Evolutionary conservation across 108 stramenopile genomes (phyloP).

Genomic region (Heterococcus sp.): DNA sequence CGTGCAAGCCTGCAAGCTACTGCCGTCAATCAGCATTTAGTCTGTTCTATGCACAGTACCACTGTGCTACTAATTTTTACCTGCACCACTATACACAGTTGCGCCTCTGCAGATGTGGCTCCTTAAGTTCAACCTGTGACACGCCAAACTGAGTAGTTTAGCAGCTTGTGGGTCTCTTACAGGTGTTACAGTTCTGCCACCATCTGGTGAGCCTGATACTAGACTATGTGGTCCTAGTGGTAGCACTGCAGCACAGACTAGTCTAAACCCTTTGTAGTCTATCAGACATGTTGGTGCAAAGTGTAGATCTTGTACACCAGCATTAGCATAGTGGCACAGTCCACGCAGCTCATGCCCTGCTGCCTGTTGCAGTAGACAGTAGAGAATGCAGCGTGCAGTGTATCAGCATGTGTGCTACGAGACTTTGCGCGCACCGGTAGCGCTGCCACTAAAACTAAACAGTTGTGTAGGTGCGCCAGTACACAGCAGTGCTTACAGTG

Average conservation of each 20-base stretch:
- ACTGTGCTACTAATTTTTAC: too few species aligned
- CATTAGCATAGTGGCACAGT: not conserved
- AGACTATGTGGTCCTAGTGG: slow-evolving; percentile 6
- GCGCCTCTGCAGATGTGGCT: slow-evolving; percentile 1
- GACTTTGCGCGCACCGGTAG: too few species aligned
- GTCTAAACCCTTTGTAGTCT: slow-evolving; percentile 53
- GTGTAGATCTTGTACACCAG: slow-evolving; percentile 28
- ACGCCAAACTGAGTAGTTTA: not conserved
- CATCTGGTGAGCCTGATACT: slow-evolving; percentile 18
- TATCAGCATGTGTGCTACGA: not conserved
- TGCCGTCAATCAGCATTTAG: too few species aligned
- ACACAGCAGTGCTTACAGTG: not conserved
- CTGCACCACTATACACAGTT: not conserved
- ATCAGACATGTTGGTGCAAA: slow-evolving; percentile 42
- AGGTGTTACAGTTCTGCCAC: slow-evolving; percentile 1
- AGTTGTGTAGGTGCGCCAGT: too few species aligned
- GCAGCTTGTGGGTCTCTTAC: not conserved
- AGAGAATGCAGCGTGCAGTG: not conserved
- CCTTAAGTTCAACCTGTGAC: not conserved
- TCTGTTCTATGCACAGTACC: too few species aligned
- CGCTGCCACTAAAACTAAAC: too few species aligned
- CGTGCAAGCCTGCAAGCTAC: too few species aligned
- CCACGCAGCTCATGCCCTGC: not conserved
- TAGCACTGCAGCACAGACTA: slow-evolving; percentile 21
- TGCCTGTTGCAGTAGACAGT: not conserved